These are phyloP conservation scores for Dendrobium chrysotoxum DNA, from an alignment of 106 monocot genomes.

Conservation along the genomic window DNA sequence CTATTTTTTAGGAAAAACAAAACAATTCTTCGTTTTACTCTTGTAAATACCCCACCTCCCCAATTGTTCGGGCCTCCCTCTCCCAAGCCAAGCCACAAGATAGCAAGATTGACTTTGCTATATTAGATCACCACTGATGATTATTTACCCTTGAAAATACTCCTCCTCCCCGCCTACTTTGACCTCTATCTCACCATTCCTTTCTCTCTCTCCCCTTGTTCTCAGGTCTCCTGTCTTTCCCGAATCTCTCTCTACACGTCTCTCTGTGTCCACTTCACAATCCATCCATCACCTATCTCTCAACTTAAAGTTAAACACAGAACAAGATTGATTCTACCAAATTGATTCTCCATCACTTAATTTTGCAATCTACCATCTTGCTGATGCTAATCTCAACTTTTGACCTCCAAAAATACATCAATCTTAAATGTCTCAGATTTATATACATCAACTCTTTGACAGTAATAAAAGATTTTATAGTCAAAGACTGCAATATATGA, in stretches of 20 bases:
- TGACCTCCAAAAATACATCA: not conserved
- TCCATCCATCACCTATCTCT: not conserved
- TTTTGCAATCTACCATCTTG: not conserved
- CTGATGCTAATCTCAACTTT: not conserved
- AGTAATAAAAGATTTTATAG: not conserved
- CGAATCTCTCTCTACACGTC: too few species aligned
- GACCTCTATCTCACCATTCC: too few species aligned
- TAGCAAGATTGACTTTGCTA: not conserved
- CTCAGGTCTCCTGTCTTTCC: too few species aligned
- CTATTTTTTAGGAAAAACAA: not conserved
- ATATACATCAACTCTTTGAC: not conserved
- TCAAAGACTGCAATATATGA: not conserved
- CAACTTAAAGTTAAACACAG: not conserved
- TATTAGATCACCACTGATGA: not conserved
- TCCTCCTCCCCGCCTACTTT: too few species aligned
- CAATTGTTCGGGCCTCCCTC: too few species aligned
- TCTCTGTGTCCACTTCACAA: too few species aligned
- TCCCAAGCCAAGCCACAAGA: not conserved
- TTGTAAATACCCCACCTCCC: too few species aligned
- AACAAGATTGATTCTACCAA: not conserved
- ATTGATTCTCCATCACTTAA: not conserved
- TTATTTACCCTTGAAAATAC: too few species aligned
- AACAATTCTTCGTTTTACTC: not conserved
- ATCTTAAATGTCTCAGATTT: not conserved
- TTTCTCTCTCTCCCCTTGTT: too few species aligned